These are phyloP conservation scores for Pleurotus salmoneostramineus DNA, from an alignment of 768 basidiomycete genomes.

Conservation along the genomic window DNA sequence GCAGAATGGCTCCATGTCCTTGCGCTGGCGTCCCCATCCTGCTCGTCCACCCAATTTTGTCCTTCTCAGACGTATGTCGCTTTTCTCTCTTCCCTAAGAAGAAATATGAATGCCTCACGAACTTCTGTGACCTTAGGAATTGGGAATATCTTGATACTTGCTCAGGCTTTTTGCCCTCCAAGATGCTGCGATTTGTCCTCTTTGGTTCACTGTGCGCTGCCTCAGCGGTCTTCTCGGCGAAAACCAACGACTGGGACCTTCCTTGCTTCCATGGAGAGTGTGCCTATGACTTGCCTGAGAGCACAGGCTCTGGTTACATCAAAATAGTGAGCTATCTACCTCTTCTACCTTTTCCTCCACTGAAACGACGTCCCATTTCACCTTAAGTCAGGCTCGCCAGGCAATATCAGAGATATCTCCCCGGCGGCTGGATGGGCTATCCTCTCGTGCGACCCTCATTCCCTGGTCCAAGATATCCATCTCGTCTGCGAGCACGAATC, in stretches of 20 bases:
- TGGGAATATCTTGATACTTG: too few relatives aligned
- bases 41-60: not conserved
- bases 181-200: not conserved
- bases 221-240: not conserved
- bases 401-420: not conserved
- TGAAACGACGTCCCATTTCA: not conserved
- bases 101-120: too few relatives aligned
- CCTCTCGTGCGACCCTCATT: not conserved
- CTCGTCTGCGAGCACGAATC: not conserved
- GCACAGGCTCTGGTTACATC: not conserved
- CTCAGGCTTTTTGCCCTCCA: not conserved
- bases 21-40: not conserved
- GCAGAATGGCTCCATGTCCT: not conserved
- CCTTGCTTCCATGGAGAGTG: constrained; percentile 1
- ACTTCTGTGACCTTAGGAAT: too few relatives aligned
- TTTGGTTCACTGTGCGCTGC: not conserved
- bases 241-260: not conserved
- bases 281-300: not conserved
- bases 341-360: not conserved
- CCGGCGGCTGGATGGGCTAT: constrained; percentile 3
- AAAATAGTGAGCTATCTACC: not conserved
- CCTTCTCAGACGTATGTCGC: not conserved
- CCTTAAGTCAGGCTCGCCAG: not conserved
- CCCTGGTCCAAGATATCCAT: not conserved
- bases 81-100: not conserved